Base-by-base conservation (phyloP, 208 protist genomes). In the Porcisia hertigi region DNA sequence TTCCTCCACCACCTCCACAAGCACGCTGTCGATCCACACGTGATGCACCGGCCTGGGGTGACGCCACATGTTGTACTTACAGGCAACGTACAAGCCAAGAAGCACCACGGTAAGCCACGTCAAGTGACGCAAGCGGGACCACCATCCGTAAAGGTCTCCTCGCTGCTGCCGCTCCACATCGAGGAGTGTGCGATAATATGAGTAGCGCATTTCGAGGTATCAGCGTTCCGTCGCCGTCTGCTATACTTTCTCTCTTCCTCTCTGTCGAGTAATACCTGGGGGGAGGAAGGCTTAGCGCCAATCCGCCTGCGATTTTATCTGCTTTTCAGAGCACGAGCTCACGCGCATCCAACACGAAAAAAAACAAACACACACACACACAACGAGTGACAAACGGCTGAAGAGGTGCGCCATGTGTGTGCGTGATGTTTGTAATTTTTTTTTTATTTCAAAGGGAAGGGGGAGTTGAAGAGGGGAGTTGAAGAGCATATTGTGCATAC, bases 1-100 rank as follows among this genome's bases (percentile, higher is more conserved):
- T 54, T 90, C 88, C 60, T 86, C 82, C n/a, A 95, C 64, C 58
- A 93, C 91, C 80, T 93, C 88, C 9, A 95, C 87, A 57, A 92
- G 73, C n/a, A 95, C 91, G 30, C 73, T 80, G 49, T 95, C 91
- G 66, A 95, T 90, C 86, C 86, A 92, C 14, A 86, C 83, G 43
- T 88, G 84, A 36, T 65, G 78, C 1, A 86, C 67, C 25, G 81
- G 71, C 62, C 53, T 75, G 0, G 88, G 86, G 73, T 88, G 70
- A 16, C 79, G 65, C 86, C 87, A 84, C 41, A 69, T 11, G 52
- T n/a, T 79, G 59, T 76, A 77, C 55, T 25, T 66, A 67, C 73
- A 82, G 25, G 73, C 30, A 3, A 30, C 23, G 39, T 85, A 82
- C 2, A 82, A 36, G 5, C 49, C 45, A 34, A 82, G 47, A 14